Evolutionary conservation across 192 early-diverging fungal genomes (phyloP).

Genomic region (Backusella tarrabulga): DNA sequence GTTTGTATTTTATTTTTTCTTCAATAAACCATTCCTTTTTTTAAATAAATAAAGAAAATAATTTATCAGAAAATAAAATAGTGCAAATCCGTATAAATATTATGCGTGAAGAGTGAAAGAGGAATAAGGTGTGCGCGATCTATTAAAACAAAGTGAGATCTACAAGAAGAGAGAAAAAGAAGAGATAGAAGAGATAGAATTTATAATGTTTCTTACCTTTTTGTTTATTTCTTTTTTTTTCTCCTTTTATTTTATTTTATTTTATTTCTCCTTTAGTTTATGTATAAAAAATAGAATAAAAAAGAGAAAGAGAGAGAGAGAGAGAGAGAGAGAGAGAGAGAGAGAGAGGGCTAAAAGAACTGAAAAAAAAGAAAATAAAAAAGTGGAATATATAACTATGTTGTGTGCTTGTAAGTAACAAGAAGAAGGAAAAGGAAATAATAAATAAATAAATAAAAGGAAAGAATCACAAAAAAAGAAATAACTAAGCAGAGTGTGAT

Average conservation of each 20-base stretch:
- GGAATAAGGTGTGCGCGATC: neutral
- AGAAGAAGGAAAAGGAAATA: neutral
- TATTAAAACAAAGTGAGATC: neutral
- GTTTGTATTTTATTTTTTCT: neutral
- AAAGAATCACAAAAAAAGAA: slow-evolving; percentile 4
- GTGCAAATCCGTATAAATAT: neutral
- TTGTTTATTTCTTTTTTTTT: neutral
- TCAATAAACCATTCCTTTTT: neutral
- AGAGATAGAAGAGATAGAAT: neutral
- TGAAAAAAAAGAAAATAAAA: neutral
- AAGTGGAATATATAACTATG: neutral
- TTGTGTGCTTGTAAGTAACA: slow-evolving; percentile 3
- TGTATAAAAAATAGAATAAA: neutral
- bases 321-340: neutral
- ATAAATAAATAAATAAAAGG: neutral
- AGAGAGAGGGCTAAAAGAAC: neutral
- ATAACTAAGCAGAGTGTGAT: neutral
- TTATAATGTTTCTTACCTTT: neutral
- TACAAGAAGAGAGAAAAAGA: neutral
- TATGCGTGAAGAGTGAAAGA: neutral
- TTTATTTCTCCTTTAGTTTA: neutral
- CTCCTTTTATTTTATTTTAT: neutral
- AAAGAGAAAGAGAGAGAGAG: neutral
- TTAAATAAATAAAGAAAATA: neutral
- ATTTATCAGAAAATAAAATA: neutral